A percentile compares a stretch with the other conserved stretches of the same genome.
Conservation (phyloP, 73 alveolate genomes). For the Diophrys sp. region DNA sequence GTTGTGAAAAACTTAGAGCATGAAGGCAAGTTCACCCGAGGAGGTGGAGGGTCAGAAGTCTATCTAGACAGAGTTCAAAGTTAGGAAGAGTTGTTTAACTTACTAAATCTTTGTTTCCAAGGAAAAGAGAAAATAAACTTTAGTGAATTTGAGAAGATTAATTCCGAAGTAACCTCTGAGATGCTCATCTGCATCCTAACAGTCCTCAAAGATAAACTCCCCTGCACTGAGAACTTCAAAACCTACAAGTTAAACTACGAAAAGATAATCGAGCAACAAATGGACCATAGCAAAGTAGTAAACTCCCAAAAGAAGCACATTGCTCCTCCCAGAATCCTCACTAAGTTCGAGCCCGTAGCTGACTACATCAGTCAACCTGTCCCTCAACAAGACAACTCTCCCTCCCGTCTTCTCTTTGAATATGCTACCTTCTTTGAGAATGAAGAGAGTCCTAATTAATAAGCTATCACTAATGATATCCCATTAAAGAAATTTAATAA, state of each 20-base stretch:
- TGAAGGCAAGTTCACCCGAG: not conserved
- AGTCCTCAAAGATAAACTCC: slow-evolving; percentile 39
- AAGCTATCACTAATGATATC: not conserved
- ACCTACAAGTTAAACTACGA: slow-evolving; percentile 45
- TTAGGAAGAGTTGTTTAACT: slow-evolving; percentile 32
- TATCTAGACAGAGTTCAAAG: slow-evolving; percentile 40
- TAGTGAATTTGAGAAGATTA: slow-evolving; percentile 37
- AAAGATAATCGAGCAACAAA: slow-evolving; percentile 29
- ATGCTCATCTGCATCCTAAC: slow-evolving; percentile 39
- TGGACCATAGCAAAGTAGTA: not conserved
- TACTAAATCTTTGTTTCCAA: slow-evolving; percentile 23
- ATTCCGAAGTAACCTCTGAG: slow-evolving; percentile 48
- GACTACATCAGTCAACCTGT: no score
- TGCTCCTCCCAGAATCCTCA: not conserved
- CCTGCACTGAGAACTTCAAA: slow-evolving; percentile 58
- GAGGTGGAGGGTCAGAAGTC: not conserved
- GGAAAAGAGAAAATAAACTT: slow-evolving; percentile 37
- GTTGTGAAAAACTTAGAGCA: not conserved
- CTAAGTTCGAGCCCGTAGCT: not conserved
- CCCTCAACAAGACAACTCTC: not conserved
- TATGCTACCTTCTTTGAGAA: not conserved
- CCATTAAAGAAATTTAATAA: not conserved
- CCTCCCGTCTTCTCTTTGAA: not conserved
- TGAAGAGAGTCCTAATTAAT: not conserved
- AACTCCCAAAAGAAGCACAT: not conserved